These are phyloP conservation scores for Naganishia onofrii DNA, from an alignment of 768 basidiomycete species.

Conservation along the genomic window DNA sequence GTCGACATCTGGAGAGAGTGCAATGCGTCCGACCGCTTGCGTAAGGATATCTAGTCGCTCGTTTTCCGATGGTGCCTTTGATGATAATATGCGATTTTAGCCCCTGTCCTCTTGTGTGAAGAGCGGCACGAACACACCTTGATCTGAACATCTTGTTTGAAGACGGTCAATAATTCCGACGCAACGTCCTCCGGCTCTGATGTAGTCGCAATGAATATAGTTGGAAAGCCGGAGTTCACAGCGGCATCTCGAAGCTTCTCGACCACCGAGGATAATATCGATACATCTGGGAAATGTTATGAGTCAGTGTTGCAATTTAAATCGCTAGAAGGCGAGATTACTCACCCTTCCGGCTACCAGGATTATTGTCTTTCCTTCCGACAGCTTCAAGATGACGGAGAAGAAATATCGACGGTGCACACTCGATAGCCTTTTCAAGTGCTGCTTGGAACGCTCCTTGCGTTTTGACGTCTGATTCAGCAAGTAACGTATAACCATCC, in stretches of 20 bases:
- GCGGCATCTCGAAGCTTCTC: not conserved
- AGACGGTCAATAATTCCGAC: slow-evolving; percentile 63
- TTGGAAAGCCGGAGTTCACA: slow-evolving; percentile 61
- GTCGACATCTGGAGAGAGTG: slow-evolving; percentile 73
- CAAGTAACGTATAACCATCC: slow-evolving; percentile 77
- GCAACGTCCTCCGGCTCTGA: slow-evolving; percentile 67
- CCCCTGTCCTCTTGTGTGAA: not conserved
- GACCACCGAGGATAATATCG: not conserved
- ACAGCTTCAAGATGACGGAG: slow-evolving; percentile 79
- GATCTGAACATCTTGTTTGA: slow-evolving; percentile 80
- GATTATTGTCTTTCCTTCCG: slow-evolving; percentile 56
- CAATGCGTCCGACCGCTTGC: slow-evolving; percentile 54
- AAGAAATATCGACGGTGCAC: slow-evolving; percentile 80
- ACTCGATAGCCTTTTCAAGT: slow-evolving; percentile 71
- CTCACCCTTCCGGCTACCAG: slow-evolving; percentile 21
- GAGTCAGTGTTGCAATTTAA: not conserved
- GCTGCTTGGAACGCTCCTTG: slow-evolving; percentile 69
- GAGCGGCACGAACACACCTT: slow-evolving; percentile 57
- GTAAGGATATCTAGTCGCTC: slow-evolving; percentile 67
- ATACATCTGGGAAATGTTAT: slow-evolving; percentile 14
- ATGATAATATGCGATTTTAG: not conserved
- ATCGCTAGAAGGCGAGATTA: not conserved
- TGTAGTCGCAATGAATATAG: slow-evolving; percentile 72
- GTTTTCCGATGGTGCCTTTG: slow-evolving; percentile 75
- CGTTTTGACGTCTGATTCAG: slow-evolving; percentile 72